Evolutionary conservation across 805 yeast genomes (phyloP), one percentile per base, ranked within the genome.

Genomic region (Saitoella complicata): DNA sequence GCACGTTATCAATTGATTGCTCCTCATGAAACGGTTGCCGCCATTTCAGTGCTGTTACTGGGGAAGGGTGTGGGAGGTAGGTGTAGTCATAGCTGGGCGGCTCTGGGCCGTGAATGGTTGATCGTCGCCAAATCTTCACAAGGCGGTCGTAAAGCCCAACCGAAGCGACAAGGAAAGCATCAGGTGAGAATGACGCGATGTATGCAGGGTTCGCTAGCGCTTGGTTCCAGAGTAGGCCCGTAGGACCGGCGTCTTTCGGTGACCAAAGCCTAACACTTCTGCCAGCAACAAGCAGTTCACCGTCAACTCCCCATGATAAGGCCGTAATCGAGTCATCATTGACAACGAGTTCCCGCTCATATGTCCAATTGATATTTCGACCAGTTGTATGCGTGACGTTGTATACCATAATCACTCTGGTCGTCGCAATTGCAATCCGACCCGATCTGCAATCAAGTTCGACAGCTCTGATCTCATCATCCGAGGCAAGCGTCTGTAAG

Each of bases 41-140:
- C 87, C 88, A 80, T 45, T 77, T 65, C 36, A 78, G 57, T 33
- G 66, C 64, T 0, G 76, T 67, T 0, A 86, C 74, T 44, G 68
- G 68, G 1, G 68, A 55, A 1, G 78, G 75, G 55, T 82, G 93
- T n/a, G 73, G 69, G 21, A 85, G 61, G 53, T 80, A 78, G 0
- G 75, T 63, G 49, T 84, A 63, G 53, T 80, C 91, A 57, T 84
- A 85, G 31, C 69, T 68, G 5, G 78, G 69, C 8, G 44, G 48
- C 37, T 75, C 70, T 34, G 73, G 75, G 31, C 71, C 69, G 33
- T 80, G 85, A 54, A 76, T 82, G 6, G 80, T 71, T 6, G 76
- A 67, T 42, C 95, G 65, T 44, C 76, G 69, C 94, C 95, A 87
- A 1, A 84, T 66, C 55, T 83, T 84, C 31, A 83, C 76, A 9